Base-by-base conservation (phyloP, 805 yeast species). In the Blastobotrys terrestris region DNA sequence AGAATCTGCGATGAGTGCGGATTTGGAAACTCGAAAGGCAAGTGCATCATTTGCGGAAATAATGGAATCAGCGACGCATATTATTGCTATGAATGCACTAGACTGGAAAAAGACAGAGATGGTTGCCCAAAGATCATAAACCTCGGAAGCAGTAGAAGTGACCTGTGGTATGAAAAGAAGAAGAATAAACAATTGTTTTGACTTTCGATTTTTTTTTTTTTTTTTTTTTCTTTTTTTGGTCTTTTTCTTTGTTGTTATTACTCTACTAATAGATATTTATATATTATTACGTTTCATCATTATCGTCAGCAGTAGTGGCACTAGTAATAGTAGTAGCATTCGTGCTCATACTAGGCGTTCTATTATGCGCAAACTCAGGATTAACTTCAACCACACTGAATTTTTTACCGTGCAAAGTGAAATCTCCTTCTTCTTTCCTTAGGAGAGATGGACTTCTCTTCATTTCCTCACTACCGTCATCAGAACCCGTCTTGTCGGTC, bases 121-220 rank as follows among this genome's bases (percentile, higher is more conserved):
- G 98, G 98, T 0, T 91, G 98, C 71, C 97, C 97, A 0, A 78
- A 84, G 60, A 80, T 91, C 50, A 66, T 85, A 15, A 91, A 89
- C 63, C 72, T 89, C 46, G 97, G 97, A 6, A 79, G 88, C n/a
- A 78, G 81, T 50, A 77, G 81, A 62, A 74, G 83, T 3, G 95
- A 86, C 59, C 72, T 75, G 67, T 79, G 79, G 60, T 84, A 76
- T 60, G 86, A 84, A 58, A 77, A 76, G 46, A 57, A 56, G 52
- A 57, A 60, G 44, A 21, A 15, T 11, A 11, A 44, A 47, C 46
- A 47, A n/a, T 16, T 22, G 3, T 22, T 16, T 7, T 20, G 21
- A 44, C n/a, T 18, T 11, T 11, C 19, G 15, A n/a, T 42, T 8
- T 35, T 35, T 35, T 35, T 35, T 35, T 13, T 35, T 13, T n/a